phyloP scores from a whole-genome alignment of 495 filamentous ascomycete genomes.

The Daldinia vernicosa region DNA sequence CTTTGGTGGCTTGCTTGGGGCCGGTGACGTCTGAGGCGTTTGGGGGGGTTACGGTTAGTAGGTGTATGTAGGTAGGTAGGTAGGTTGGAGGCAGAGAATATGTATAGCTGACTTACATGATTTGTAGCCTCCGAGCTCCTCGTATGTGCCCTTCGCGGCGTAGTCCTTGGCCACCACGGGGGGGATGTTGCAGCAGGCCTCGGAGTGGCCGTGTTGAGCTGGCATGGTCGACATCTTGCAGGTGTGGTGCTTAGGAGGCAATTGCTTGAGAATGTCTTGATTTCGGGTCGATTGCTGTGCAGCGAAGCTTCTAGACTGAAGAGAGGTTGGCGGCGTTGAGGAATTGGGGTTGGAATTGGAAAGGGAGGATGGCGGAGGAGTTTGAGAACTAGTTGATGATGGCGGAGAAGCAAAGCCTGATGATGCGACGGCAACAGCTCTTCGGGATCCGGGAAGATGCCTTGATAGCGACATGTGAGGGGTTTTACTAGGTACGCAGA shows the following conservation, averaged over 20 bases:
- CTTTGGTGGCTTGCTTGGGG: conserved; percentile 63
- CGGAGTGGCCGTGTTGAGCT: conserved; percentile 61
- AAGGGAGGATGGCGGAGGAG: conserved; percentile 11
- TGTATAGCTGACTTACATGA: conserved; percentile 62
- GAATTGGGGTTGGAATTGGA: conserved; percentile 19
- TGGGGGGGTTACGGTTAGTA: background rate
- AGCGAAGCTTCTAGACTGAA: conserved; percentile 5
- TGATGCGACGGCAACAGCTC: conserved; percentile 32
- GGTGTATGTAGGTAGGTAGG: background rate
- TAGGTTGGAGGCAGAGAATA: background rate
- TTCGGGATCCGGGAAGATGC: conserved; percentile 40
- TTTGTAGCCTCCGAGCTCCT: conserved; percentile 69
- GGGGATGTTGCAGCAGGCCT: conserved; percentile 78
- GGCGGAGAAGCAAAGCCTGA: conserved; percentile 25
- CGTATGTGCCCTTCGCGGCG: conserved; percentile 70
- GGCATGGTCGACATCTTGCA: conserved; percentile 62
- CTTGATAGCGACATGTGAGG: conserved; percentile 28
- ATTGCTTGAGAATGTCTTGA: conserved; percentile 13
- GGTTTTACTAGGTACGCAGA: background rate
- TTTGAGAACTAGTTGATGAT: background rate
- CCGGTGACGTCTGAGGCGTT: conserved; percentile 66
- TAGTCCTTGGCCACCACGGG: conserved; percentile 71
- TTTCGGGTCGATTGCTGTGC: conserved; percentile 16
- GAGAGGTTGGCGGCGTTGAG: conserved; percentile 6
- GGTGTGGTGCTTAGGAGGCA: conserved; percentile 19